These are phyloP conservation scores for Linnemannia elongata DNA, from an alignment of 192 early-diverging fungal species.

Conservation along the genomic window DNA sequence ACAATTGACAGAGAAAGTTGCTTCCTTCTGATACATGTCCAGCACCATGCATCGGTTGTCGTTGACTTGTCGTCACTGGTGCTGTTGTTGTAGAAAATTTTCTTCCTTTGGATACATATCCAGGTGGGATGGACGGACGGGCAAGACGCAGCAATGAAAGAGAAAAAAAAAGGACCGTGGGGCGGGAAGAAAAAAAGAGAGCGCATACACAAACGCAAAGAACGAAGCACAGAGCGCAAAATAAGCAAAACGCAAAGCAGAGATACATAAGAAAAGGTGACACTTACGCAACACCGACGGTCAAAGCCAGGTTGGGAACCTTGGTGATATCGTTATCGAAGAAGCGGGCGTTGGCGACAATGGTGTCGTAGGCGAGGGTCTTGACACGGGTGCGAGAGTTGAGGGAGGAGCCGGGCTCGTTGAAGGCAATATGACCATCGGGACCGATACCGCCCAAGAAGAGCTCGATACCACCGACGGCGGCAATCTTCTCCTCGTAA, in stretches of 20 bases:
- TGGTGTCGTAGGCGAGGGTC: slow-evolving; percentile 91
- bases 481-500: slow-evolving; percentile 85
- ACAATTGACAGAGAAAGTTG: neutral
- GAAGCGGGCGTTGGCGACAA: slow-evolving; percentile 89
- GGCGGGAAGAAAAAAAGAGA: slow-evolving; percentile 3
- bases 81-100: neutral
- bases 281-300: slow-evolving; percentile 84
- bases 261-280: neutral
- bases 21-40: neutral
- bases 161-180: neutral
- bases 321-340: slow-evolving; percentile 87
- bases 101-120: neutral
- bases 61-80: neutral
- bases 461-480: slow-evolving; percentile 88
- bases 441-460: slow-evolving; percentile 93
- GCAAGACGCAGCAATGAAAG: neutral
- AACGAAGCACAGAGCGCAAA: neutral
- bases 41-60: neutral
- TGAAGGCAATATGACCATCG: slow-evolving; percentile 94
- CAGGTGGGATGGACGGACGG: no score
- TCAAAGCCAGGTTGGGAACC: slow-evolving; percentile 89
- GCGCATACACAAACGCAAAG: neutral
- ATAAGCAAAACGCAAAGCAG: neutral
- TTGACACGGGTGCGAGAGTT: slow-evolving; percentile 87
- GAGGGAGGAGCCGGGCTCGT: slow-evolving; percentile 90